Evolutionary conservation across 441 rosid genomes (phyloP), one percentile per base, ranked within the genome.

Genomic region (Raphanus hybrid): DNA sequence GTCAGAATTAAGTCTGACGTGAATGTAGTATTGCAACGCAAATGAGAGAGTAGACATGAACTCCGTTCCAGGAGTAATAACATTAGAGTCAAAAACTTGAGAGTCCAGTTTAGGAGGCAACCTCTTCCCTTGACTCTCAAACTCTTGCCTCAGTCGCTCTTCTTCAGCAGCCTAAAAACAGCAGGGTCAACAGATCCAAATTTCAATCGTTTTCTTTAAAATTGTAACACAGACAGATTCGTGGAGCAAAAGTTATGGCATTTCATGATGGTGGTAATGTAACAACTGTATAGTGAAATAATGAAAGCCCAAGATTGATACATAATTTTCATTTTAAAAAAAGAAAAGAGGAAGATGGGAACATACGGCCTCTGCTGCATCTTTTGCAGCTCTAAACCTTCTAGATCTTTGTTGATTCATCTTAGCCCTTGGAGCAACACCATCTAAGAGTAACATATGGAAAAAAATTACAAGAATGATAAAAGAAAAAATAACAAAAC

Each of bases 391-490:
- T 83, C 97, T 87, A 79, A 94, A 94, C 54, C 97, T 92, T 87
- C 96, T 88, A 43, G 98, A 89, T 6, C 96, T 87, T 77, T 94
- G 98, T 79, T 94, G 97, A 80, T 94, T 94, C 96, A 94, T 94
- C 81, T 94, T 92, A 12, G 97, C 98, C 78, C 98, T 86, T 27
- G 97, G 98, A 20, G 97, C 98, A 8, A 94, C 98, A 65, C 98
- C 98, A 78, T 94, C 98, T 93, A 66, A 10, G 14, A 59, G 0
- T 11, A 8, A 57, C 61, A 57, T 6, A 55, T 3, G n/a, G 50
- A 55, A 55, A 29, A 6, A 29, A 60, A 6, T 62, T 50, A 55
- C 8, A 48, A 52, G 6, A 18, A 4, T 1, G 60, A 20, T 2
- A 6, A 26, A 43, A 12, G 4, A 34, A 70, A 29, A 29, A 29